These are phyloP conservation scores for Trichoderma brevicompactum DNA, from an alignment of 2,329 filamentous ascomycete species.

Conservation along the genomic window DNA sequence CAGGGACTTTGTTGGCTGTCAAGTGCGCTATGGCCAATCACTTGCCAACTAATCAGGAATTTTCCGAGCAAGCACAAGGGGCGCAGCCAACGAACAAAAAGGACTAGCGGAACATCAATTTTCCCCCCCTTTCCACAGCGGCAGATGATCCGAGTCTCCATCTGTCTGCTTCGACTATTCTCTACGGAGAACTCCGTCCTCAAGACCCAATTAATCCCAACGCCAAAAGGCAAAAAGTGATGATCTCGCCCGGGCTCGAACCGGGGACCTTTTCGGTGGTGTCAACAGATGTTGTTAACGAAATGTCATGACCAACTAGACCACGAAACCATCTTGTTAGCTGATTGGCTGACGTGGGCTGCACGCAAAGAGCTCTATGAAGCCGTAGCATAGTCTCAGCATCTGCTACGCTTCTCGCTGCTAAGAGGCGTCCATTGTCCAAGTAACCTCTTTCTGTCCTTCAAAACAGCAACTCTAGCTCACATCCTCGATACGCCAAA, in stretches of 20 bases:
- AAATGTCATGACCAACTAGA: conserved; percentile 31
- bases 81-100: conserved; percentile 1
- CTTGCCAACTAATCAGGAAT: conserved; percentile 5
- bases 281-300: conserved; percentile 30
- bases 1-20: not conserved
- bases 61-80: conserved; percentile 25
- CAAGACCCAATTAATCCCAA: not conserved
- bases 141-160: conserved; percentile 6
- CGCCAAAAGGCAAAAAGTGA: conserved; percentile 16
- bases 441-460: not conserved
- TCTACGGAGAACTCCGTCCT: too few relatives aligned
- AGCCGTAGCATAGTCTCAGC: not conserved
- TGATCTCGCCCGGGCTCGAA: conserved; percentile 31
- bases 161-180: not conserved
- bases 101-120: conserved; percentile 15
- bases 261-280: conserved; percentile 31
- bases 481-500: not conserved
- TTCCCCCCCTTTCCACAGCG: conserved; percentile 3
- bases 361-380: not conserved
- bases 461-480: not conserved
- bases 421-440: too few relatives aligned
- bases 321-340: conserved; percentile 26
- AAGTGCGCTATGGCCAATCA: conserved; percentile 15
- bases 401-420: too few relatives aligned
- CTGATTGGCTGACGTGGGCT: conserved; percentile 18